Evolutionary conservation across 2,329 filamentous ascomycete species (phyloP).

Genomic region (Aspergillus piperis): DNA sequence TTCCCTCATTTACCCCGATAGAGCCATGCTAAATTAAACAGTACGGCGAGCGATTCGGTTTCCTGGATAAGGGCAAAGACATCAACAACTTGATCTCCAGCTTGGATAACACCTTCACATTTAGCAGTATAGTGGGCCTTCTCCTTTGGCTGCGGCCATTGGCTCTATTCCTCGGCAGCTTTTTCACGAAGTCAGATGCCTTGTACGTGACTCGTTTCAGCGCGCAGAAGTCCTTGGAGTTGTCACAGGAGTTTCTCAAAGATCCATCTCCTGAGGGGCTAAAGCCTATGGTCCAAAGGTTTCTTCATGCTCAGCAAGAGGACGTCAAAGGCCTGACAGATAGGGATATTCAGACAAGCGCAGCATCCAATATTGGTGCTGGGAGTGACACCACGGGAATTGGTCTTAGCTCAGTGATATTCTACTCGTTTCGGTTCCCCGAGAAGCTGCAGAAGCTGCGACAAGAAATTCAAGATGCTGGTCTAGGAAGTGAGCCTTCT

Average conservation of each 20-base stretch:
- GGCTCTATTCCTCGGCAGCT: slow-evolving; percentile 72
- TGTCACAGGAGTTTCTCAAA: slow-evolving; percentile 12
- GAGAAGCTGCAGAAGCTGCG: slow-evolving; percentile 34
- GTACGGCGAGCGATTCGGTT: slow-evolving; percentile 74
- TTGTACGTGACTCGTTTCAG: slow-evolving; percentile 27
- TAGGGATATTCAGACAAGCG: slow-evolving; percentile 31
- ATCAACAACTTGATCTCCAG: slow-evolving; percentile 42
- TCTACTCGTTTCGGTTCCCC: slow-evolving; percentile 69
- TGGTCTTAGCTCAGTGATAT: slow-evolving; percentile 69
- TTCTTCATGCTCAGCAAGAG: slow-evolving; percentile 28
- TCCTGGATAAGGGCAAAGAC: slow-evolving; percentile 73
- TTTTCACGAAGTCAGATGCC: slow-evolving; percentile 23
- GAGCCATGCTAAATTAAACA: not conserved
- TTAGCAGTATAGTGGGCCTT: slow-evolving; percentile 59
- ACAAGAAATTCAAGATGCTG: slow-evolving; percentile 62
- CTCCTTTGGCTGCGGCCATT: slow-evolving; percentile 70
- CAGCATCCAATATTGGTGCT: slow-evolving; percentile 54
- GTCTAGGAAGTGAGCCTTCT: slow-evolving; percentile 2
- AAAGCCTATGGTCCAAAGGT: slow-evolving; percentile 22
- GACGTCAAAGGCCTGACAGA: slow-evolving; percentile 32
- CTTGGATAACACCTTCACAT: slow-evolving; percentile 15
- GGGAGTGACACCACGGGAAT: slow-evolving; percentile 81
- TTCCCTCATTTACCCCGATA: too few relatives aligned
- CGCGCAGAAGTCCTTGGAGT: slow-evolving; percentile 24
- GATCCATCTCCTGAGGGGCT: slow-evolving; percentile 20